Conservation (phyloP, 1,284 basidiomycete genomes). For the Tilletia setariae region DNA sequence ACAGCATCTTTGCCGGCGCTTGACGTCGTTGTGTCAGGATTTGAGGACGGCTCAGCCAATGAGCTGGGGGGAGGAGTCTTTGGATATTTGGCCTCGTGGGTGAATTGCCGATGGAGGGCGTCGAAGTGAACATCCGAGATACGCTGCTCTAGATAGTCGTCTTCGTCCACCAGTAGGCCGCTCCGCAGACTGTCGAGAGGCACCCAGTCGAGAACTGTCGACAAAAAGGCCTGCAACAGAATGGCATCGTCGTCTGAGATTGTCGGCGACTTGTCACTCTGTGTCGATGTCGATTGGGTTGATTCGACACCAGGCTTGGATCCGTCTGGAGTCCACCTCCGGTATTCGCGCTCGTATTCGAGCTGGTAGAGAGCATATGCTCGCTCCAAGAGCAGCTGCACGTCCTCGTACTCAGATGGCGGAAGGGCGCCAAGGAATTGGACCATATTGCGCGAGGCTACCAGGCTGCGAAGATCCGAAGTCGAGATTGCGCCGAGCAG, state of each 20-base stretch:
- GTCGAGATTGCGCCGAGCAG: background rate
- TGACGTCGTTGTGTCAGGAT: background rate
- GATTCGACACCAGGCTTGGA: background rate
- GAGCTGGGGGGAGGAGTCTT: no score
- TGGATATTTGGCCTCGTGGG: no score
- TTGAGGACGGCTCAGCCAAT: no score
- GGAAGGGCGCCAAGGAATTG: background rate
- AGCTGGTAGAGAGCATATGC: background rate
- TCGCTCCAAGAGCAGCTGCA: conserved; percentile 1
- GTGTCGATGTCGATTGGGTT: background rate
- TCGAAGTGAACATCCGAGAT: background rate
- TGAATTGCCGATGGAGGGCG: background rate
- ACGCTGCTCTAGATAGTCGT: conserved; percentile 4
- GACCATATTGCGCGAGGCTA: background rate
- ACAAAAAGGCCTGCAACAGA: background rate
- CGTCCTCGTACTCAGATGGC: background rate
- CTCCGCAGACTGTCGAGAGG: background rate
- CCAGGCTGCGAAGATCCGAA: conserved; percentile 5
- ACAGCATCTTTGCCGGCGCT: background rate
- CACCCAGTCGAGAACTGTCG: conserved; percentile 1
- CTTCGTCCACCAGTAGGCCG: background rate
- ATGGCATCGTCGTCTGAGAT: background rate
- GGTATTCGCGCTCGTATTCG: background rate
- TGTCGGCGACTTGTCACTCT: background rate
- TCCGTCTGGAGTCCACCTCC: background rate